phyloP scores from a whole-genome alignment of 805 yeast species.

The Candida fluviatilis region DNA sequence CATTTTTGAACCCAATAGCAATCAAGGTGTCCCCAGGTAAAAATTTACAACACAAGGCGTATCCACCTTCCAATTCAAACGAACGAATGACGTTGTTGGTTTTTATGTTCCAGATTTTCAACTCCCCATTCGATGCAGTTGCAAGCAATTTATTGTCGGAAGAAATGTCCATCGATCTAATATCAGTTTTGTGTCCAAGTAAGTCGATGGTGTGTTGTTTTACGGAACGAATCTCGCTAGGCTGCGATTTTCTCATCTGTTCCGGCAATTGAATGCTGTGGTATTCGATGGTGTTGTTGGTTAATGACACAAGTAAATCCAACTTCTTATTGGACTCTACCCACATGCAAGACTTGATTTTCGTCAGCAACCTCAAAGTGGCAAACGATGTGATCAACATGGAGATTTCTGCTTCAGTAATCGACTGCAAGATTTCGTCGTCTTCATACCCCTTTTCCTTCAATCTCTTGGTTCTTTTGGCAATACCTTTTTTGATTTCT shows the following conservation, averaged over 20 bases:
- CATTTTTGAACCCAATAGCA: slow-evolving; percentile 84
- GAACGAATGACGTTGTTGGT: slow-evolving; percentile 77
- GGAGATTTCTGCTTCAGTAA: slow-evolving; percentile 45
- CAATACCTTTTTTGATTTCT: slow-evolving; percentile 74
- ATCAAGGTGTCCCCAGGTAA: slow-evolving; percentile 90
- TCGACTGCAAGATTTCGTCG: slow-evolving; percentile 48
- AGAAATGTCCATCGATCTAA: slow-evolving; percentile 78
- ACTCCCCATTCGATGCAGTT: slow-evolving; percentile 84
- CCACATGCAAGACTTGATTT: slow-evolving; percentile 68
- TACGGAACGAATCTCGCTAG: slow-evolving; percentile 35
- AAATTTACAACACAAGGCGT: slow-evolving; percentile 74
- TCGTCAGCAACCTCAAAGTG: slow-evolving; percentile 58
- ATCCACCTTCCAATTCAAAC: slow-evolving; percentile 69
- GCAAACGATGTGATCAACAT: slow-evolving; percentile 68
- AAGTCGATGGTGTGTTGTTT: slow-evolving; percentile 61
- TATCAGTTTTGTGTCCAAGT: slow-evolving; percentile 86
- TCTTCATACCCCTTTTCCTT: slow-evolving; percentile 60
- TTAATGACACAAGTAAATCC: slow-evolving; percentile 60
- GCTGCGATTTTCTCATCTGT: slow-evolving; percentile 43
- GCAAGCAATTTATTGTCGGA: slow-evolving; percentile 77
- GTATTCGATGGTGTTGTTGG: slow-evolving; percentile 73
- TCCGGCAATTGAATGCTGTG: slow-evolving; percentile 58
- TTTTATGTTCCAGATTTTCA: slow-evolving; percentile 83
- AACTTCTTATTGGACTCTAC: slow-evolving; percentile 45
- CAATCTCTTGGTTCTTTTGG: slow-evolving; percentile 74